Percentiles rank a stretch among this genome's conserved stretches.
These are phyloP conservation scores for Leucaena leucocephala DNA, from an alignment of 306 rosid species.

Conservation along the genomic window DNA sequence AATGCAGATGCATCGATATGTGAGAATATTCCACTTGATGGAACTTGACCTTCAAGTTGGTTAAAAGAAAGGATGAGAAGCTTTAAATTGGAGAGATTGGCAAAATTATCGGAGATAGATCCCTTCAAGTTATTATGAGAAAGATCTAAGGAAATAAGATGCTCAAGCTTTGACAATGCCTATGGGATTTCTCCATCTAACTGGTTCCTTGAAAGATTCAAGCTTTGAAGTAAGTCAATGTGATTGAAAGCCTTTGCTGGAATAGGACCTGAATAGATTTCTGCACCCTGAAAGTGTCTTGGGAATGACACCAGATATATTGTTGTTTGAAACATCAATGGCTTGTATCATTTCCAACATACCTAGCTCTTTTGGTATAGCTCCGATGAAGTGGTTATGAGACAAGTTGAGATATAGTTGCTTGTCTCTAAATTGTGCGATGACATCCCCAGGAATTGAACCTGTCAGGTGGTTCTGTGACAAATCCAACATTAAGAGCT, in stretches of 20 bases:
- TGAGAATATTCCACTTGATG: slow-evolving; percentile 62
- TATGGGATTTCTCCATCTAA: slow-evolving; percentile 67
- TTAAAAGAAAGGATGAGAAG: slow-evolving; percentile 78
- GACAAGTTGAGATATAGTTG: slow-evolving; percentile 75
- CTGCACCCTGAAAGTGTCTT: slow-evolving; percentile 56
- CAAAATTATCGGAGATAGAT: slow-evolving; percentile 53
- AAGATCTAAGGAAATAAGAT: slow-evolving; percentile 70
- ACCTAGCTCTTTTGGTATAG: slow-evolving; percentile 70
- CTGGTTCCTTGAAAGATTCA: slow-evolving; percentile 76
- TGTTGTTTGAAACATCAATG: slow-evolving; percentile 81
- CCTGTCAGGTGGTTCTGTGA: slow-evolving; percentile 71
- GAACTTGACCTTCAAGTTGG: slow-evolving; percentile 75
- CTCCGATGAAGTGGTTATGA: slow-evolving; percentile 69
- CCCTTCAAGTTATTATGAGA: slow-evolving; percentile 79
- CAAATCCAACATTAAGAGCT: slow-evolving; percentile 62
- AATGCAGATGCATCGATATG: slow-evolving; percentile 55
- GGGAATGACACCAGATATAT: slow-evolving; percentile 74
- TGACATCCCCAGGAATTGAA: slow-evolving; percentile 55
- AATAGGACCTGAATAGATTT: slow-evolving; percentile 74
- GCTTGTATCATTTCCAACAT: slow-evolving; percentile 68
- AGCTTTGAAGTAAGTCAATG: slow-evolving; percentile 56
- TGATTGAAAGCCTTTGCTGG: slow-evolving; percentile 56
- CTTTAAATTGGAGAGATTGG: slow-evolving; percentile 58
- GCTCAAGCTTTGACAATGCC: slow-evolving; percentile 52
- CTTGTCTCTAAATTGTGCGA: slow-evolving; percentile 55